Base-by-base conservation (phyloP, 371 early-diverging fungal genomes). In the Apophysomyces trapeziformis region DNA sequence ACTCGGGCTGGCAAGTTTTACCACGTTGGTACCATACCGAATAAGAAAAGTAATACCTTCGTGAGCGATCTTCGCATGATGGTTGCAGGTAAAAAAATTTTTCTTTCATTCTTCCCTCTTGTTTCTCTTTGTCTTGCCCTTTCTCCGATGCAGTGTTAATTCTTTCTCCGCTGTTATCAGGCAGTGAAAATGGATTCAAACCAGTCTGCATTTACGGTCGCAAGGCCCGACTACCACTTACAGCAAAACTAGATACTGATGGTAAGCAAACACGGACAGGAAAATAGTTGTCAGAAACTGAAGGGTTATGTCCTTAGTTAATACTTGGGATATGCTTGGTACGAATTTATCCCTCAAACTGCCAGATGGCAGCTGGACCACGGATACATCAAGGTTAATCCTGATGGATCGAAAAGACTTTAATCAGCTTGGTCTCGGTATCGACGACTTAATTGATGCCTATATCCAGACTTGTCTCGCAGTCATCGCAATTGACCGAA, bases 401-500 rank as follows among this genome's bases (percentile, higher is more conserved):
- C 82, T 95, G 26, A 95, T 96, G 95, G 96, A 96, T 72, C 88
- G 95, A 64, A 95, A 95, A 68, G 96, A 95, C 65, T 95, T 96
- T 60, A 95, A 96, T 76, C 90, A 91, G 71, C 85, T 95, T 37
- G 95, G 95, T 7, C 73, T 95, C 26, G 97, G 96, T 4, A 86
- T 96, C 46, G 96, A 96, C 71, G 96, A 96, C 66, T 75, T 96
- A 65, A 96, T 96, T 66, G 96, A 96, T 72, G 95, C 94, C 4
- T 95, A 95, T 68, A 93, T 96, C 68, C 97, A 96, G 72, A 96
- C 96, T 1, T 91, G 93, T 5, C 73, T 95, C 36, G 87, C 90
- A 9, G 93, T 95, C 4, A 92, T 95, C 73, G 95, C 94, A 13
- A 95, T 96, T 65, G 96, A 96, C 74, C 90, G 89, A 69, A 93